Base-by-base conservation (phyloP, 768 basidiomycete genomes). In the Pluteus cervinus region DNA sequence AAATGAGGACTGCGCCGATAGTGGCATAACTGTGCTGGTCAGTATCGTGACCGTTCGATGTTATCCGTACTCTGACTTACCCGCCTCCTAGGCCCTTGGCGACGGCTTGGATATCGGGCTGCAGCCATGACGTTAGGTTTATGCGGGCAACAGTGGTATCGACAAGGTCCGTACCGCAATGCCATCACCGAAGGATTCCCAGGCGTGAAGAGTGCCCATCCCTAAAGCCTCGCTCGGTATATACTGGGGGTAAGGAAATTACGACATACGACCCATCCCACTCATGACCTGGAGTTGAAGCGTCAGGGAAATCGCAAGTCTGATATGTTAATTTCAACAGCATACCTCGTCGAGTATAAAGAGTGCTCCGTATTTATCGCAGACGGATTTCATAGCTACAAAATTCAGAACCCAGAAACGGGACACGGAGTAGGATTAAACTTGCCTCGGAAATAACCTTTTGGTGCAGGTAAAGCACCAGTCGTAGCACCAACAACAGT, bases 51-150 rank as follows among this genome's bases (percentile, higher is more conserved):
- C 14, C 8, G 12, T 14, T 28, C 24, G 4, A 39, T 11, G 20
- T 14, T 9, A 10, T n/a, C 22, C 12, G 26, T 24, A 34, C 29
- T 3, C 39, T 24, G 5, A 53, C 73, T 48, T 55, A 87, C 79
- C 90, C 90, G 60, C 88, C 90, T 33, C 87, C 89, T 5, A 93
- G 73, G 10, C 90, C 88, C 56, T 94, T 93, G 1, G 89, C 91
- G 21, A 92, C 70, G 5, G 86, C 85, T 59, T 93, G 89, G 21
- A 93, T 68, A 59, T 93, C 90, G 26, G 91, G 90, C 70, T 72
- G 43, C 2, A 40, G 17, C 43, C 12, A 24, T 36, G 22, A 39
- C 32, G 39, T 11, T 35, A 43, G 14, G 7, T 1, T 36, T 4
- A 23, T 22, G n/a, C 6, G 18, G 26, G 45, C 12, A 29, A 37